These are phyloP conservation scores for Candida pseudoglaebosa DNA, from an alignment of 805 yeast species.

Conservation along the genomic window DNA sequence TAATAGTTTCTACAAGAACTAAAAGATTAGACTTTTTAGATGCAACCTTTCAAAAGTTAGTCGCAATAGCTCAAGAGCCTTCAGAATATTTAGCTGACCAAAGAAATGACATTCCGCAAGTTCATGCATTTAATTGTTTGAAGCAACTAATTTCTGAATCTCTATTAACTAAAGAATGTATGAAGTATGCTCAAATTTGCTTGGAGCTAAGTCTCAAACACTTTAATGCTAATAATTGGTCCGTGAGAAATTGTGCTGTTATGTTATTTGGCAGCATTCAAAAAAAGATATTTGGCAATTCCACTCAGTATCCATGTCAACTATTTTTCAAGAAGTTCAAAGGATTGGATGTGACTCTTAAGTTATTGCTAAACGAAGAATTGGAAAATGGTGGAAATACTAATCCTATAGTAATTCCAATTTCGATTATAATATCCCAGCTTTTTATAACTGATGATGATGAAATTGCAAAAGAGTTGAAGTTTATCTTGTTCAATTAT, in stretches of 20 bases:
- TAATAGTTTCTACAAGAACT: constrained; percentile 48
- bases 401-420: constrained; percentile 68
- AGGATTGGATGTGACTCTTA: constrained; percentile 47
- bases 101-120: constrained; percentile 80
- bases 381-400: constrained; percentile 21
- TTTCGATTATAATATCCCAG: constrained; percentile 66
- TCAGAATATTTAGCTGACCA: constrained; percentile 42
- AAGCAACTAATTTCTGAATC: constrained; percentile 72
- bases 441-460: constrained; percentile 56
- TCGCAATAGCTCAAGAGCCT: constrained; percentile 52
- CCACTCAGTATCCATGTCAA: constrained; percentile 49
- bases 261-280: constrained; percentile 89
- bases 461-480: constrained; percentile 50
- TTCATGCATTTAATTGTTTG: constrained; percentile 87
- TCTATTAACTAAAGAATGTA: constrained; percentile 50
- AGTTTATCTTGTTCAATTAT: constrained; percentile 26
- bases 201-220: constrained; percentile 57
- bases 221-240: constrained; percentile 72
- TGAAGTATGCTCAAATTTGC: constrained; percentile 51
- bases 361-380: constrained; percentile 36
- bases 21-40: constrained; percentile 33
- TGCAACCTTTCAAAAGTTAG: constrained; percentile 48
- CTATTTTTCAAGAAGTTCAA: constrained; percentile 67
- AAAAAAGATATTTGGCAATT: constrained; percentile 71
- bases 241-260: constrained; percentile 85